phyloP scores from a whole-genome alignment of 345 rosid species.

The Boechera divaricarpa region DNA sequence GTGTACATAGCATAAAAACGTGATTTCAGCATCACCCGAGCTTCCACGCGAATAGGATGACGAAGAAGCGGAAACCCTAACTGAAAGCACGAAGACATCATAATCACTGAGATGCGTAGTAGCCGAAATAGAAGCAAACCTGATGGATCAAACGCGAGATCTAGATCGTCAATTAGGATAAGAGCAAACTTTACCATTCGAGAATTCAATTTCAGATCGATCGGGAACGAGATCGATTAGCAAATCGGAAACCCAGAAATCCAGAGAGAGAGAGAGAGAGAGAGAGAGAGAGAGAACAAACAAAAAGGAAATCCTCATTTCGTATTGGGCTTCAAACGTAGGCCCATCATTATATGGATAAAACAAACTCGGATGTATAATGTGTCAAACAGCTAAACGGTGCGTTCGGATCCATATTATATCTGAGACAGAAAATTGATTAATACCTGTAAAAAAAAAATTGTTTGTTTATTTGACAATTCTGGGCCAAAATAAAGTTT shows the following conservation, averaged over 20 bases:
- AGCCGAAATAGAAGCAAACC: slow-evolving; percentile 42
- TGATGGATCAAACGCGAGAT: slow-evolving; percentile 19
- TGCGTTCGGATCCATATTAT: not conserved
- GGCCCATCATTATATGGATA: not conserved
- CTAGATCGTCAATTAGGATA: slow-evolving; percentile 15
- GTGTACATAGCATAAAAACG: too few species aligned
- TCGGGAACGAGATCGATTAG: not conserved
- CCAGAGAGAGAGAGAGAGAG: too few species aligned
- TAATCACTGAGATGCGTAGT: slow-evolving; percentile 11
- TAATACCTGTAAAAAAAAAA: too few species aligned
- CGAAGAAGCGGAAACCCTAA: slow-evolving; percentile 29
- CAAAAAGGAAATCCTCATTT: too few species aligned
- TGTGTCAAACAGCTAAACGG: not conserved
- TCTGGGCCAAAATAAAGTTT: too few species aligned
- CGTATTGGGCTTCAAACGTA: not conserved
- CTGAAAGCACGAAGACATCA: slow-evolving; percentile 31
- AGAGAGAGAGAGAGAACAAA: too few species aligned
- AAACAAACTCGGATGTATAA: too few species aligned
- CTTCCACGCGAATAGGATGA: slow-evolving; percentile 12
- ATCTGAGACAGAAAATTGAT: too few species aligned
- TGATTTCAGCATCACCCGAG: too few species aligned
- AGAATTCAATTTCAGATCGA: not conserved
- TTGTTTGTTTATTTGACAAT: too few species aligned
- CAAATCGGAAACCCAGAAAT: too few species aligned
- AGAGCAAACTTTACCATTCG: not conserved